These are phyloP conservation scores for Endothia cerciana DNA, from an alignment of 2,329 filamentous ascomycete species.

Conservation along the genomic window DNA sequence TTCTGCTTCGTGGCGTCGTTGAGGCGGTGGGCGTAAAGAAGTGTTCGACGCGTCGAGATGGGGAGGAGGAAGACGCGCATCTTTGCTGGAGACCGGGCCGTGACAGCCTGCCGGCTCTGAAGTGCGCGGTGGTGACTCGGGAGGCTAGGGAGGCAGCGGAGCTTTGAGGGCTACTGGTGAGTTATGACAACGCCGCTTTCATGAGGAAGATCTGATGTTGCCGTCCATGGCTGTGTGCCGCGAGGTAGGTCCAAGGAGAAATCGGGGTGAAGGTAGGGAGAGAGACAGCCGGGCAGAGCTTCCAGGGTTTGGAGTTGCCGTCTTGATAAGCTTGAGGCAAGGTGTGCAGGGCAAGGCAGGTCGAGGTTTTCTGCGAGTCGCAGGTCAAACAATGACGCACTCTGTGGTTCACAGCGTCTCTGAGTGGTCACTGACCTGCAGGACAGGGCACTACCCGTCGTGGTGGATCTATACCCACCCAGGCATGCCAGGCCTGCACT, in stretches of 20 bases:
- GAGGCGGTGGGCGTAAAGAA: slow-evolving; percentile 88
- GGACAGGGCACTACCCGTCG: background rate
- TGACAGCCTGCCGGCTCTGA: background rate
- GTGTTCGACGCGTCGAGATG: slow-evolving; percentile 85
- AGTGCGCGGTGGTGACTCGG: background rate
- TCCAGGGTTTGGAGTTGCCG: background rate
- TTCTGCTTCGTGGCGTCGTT: slow-evolving; percentile 58
- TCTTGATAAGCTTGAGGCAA: slow-evolving; percentile 1
- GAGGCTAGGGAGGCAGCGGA: background rate
- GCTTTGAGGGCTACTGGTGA: slow-evolving; percentile 10
- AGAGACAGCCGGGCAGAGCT: slow-evolving; percentile 1
- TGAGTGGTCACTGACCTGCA: slow-evolving; percentile 5
- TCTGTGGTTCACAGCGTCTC: background rate
- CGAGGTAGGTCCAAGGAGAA: background rate
- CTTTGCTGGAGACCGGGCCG: slow-evolving; percentile 33
- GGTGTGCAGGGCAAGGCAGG: background rate
- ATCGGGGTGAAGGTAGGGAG: background rate
- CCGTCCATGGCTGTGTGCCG: slow-evolving; percentile 3
- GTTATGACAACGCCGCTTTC: slow-evolving; percentile 1
- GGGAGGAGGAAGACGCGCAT: slow-evolving; percentile 97
- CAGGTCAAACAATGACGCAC: slow-evolving; percentile 13
- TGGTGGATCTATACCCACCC: slow-evolving; percentile 3
- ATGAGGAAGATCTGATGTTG: background rate
- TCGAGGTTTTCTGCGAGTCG: slow-evolving; percentile 8
- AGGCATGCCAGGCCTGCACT: no score